A percentile compares a stretch with the other conserved stretches of the same genome.
Evolutionary conservation across 139 green algal species (phyloP).

Genomic region (Diplosphaera chodatii): DNA sequence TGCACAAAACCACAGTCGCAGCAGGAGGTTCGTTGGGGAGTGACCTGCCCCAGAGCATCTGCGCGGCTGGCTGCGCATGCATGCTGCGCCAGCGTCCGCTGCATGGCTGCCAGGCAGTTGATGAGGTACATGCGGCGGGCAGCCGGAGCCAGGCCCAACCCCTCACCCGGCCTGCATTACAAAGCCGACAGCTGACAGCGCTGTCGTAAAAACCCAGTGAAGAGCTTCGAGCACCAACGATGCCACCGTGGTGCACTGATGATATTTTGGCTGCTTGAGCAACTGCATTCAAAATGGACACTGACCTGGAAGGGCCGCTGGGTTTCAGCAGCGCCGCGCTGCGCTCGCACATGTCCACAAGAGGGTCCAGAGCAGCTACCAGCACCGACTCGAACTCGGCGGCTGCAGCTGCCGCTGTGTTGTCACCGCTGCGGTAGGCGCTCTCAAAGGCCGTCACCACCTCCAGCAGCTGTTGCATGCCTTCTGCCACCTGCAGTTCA

Average conservation of each 20-base stretch:
- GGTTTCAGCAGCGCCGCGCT: conserved; percentile 45
- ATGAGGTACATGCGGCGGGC: conserved; percentile 60
- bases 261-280: no score
- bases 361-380: conserved; percentile 54
- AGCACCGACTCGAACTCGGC: conserved; percentile 37
- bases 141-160: conserved; percentile 37
- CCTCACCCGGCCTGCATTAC: conserved; percentile 37
- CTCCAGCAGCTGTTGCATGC: conserved; percentile 48
- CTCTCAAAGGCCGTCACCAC: conserved; percentile 58
- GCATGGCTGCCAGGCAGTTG: conserved; percentile 66
- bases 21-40: no score
- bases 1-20: no score
- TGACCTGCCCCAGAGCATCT: not conserved
- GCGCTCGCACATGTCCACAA: conserved; percentile 55
- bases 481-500: conserved; percentile 66
- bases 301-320: conserved; percentile 30
- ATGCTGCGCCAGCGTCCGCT: conserved; percentile 23
- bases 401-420: not conserved
- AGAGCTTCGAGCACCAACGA: no score
- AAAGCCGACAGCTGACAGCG: no score
- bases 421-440: conserved; percentile 22
- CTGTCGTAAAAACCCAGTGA: no score
- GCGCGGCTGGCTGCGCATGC: conserved; percentile 5
- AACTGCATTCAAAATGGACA: no score
- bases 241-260: no score